Base-by-base conservation (phyloP, 176 grass and related monocot genomes). In the Hyparrhenia diplandra region DNA sequence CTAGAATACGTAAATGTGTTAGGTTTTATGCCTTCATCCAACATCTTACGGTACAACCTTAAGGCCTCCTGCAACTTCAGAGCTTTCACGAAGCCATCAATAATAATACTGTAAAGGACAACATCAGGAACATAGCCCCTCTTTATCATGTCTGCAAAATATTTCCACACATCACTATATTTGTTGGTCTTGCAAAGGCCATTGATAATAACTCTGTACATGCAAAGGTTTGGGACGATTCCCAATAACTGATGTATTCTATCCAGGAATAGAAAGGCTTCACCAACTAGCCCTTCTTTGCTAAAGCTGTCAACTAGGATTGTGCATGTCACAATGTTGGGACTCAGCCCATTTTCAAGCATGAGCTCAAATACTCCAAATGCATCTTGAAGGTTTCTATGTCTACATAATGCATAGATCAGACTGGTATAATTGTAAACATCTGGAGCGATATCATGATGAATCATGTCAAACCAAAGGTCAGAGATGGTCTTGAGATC, bases 91-190 rank as follows among this genome's bases (percentile, higher is more conserved):
- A 89, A 90, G 64, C 84, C 80, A 49, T 87, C 82, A 78, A 97
- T 80, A 76, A 93, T 73, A 60, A 82, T 97, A 62, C 81, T 93
- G 52, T 91, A 97, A 34, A 91, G 67, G 66, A 74, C 84, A 75
- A 88, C 85, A 85, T 93, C 86, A 64, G 81, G 84, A 87, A 74
- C 21, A 67, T 73, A 80, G 2, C 86, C 94, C 73, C 86, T 94
- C 81, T 92, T 98, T 89, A 83, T 90, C 88, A 92, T 88, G 84
- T 87, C 65, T 61, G 89, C 83, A 49, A 94, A 85, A 88, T 90
- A 6, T 68, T 49, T 84, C 80, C 77, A 94, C 10, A 86, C 70
- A 42, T 68, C 61, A 63, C 77, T 30, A 27, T 65, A 69, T 81
- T 87, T 90, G 55, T 86, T 78, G 51, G 72, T 79, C 66, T 83